These are phyloP conservation scores for Dimargaris xerosporica DNA, from an alignment of 192 early-diverging fungal species.

Conservation along the genomic window DNA sequence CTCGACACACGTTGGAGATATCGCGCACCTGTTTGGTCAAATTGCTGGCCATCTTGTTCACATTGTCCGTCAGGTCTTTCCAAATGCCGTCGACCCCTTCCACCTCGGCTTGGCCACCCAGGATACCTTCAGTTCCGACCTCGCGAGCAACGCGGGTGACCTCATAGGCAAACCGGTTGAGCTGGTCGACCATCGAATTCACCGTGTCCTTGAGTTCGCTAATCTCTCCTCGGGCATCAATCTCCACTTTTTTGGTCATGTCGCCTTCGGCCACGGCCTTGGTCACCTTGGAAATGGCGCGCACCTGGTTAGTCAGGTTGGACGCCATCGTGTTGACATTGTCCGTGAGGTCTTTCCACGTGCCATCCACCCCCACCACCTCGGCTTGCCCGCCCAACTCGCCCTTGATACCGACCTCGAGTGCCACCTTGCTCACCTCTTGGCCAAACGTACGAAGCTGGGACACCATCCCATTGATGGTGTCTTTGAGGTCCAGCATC, in stretches of 20 bases:
- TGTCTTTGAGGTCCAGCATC: slow-evolving; percentile 9
- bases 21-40: slow-evolving; percentile 8
- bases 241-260: slow-evolving; percentile 8
- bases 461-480: slow-evolving; percentile 11
- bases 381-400: slow-evolving; percentile 2
- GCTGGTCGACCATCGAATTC: slow-evolving; percentile 8
- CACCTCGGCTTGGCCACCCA: slow-evolving; percentile 3
- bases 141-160: slow-evolving; percentile 5
- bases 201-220: slow-evolving; percentile 7
- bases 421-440: slow-evolving; percentile 5
- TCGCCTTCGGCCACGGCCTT: slow-evolving; percentile 7
- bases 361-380: slow-evolving; percentile 1
- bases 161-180: slow-evolving; percentile 2
- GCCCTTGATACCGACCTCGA: slow-evolving; percentile 8
- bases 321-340: slow-evolving; percentile 10
- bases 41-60: slow-evolving; percentile 9
- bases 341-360: slow-evolving; percentile 11
- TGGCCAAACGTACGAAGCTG: slow-evolving; percentile 5
- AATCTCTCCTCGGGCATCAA: slow-evolving; percentile 1
- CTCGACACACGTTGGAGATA: slow-evolving; percentile 2
- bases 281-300: slow-evolving; percentile 3
- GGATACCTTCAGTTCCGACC: slow-evolving; percentile 9
- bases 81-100: slow-evolving; percentile 9
- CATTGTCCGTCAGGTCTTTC: slow-evolving; percentile 7
- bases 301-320: slow-evolving; percentile 9